Evolutionary conservation across 345 rosid species (phyloP), one percentile per base, ranked within the genome.

Genomic region (Arabis alpina): DNA sequence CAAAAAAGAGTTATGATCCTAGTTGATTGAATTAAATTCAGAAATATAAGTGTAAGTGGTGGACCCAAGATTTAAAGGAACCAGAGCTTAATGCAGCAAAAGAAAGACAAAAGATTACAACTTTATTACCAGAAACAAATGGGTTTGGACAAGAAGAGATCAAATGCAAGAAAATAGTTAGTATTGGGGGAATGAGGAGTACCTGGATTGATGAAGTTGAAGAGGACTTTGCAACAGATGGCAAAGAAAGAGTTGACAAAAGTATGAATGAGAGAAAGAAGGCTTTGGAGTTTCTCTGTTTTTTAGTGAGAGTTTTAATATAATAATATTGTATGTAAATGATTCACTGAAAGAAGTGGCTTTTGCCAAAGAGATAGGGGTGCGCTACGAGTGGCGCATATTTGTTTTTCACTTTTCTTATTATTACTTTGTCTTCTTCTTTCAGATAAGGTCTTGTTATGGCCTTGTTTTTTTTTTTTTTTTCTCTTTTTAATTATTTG

Each of bases 351-450:
- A 19, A 36, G 40, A 8, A 36, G 30, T 83, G 90, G 85, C 91
- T 76, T 84, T 86, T 90, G 73, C 84, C 64, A 11, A 75, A 67
- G 52, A 81, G 93, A 90, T 88, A 90, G 96, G 98, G 98, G 87
- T 85, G 76, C 14, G 48, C 53, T 71, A 64, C 77, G 92, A 71
- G 96, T 82, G 97, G 96, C 54, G 78, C 82, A 83, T 76, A 86
- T 37, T 82, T 39, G 71, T 39, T 54, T 64, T 61, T 76, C 53
- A 49, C 61, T 80, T 72, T 86, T 72, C 78, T 59, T 79, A 6
- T 13, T 30, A 3, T 9, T 27, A 36, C 10, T 8, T 36, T 36
- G 10, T 36, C 10, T 36, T 36, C 9, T 7, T 36, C 9, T 36
- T 36, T 8, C 10, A 36, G 40, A 36, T 36, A 36, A 36, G 40